Evolutionary conservation across 106 monocot species (phyloP).

Genomic region (Hemerocallis citrina): DNA sequence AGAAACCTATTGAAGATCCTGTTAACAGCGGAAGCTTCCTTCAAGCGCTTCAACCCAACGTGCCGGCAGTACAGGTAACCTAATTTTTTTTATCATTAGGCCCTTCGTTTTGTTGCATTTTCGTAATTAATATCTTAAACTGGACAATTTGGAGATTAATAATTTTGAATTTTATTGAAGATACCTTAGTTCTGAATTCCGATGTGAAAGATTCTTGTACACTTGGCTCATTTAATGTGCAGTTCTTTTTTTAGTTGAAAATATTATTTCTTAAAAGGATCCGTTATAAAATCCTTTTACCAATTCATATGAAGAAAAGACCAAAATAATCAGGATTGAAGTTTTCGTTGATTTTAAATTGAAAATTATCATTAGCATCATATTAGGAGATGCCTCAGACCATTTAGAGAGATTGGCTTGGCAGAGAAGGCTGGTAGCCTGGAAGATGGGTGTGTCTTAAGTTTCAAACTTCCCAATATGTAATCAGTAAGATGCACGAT

Average conservation of each 20-base stretch:
- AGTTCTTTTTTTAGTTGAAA: not conserved
- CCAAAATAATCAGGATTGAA: too few relatives aligned
- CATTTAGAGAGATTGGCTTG: not conserved
- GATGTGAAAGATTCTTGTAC: not conserved
- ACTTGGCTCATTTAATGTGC: not conserved
- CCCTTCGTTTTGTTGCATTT: not conserved
- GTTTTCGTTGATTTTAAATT: not conserved
- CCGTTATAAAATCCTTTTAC: too few relatives aligned
- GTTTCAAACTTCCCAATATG: too few relatives aligned
- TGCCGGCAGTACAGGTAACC: conserved; percentile 19
- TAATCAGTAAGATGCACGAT: too few relatives aligned
- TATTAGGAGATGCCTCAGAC: not conserved
- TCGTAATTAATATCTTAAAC: not conserved
- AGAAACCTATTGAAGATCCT: not conserved
- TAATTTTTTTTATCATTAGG: not conserved
- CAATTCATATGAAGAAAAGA: too few relatives aligned
- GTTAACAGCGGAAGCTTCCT: conserved; percentile 1
- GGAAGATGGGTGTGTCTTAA: not conserved
- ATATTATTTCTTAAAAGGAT: not conserved
- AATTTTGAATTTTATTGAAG: not conserved
- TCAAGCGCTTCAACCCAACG: not conserved
- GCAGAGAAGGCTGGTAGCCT: not conserved
- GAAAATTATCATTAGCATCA: not conserved
- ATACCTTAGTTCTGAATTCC: not conserved
- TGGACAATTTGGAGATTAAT: not conserved